Evolutionary conservation across 805 yeast genomes (phyloP).

Genomic region (Candida orba): DNA sequence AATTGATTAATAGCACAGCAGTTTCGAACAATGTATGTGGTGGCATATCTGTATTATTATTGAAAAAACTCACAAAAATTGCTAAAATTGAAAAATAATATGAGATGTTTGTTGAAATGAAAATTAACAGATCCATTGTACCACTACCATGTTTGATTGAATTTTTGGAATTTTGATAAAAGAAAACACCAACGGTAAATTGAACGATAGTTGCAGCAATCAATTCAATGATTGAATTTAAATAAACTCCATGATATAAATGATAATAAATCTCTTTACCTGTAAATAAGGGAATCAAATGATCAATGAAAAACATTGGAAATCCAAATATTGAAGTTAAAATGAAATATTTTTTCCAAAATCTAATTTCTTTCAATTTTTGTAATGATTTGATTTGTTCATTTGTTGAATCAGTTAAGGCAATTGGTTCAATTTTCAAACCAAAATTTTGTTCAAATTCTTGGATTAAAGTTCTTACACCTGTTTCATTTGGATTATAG

Average conservation of each 20-base stretch:
- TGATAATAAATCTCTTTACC: conserved; percentile 24
- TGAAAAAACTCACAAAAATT: conserved; percentile 41
- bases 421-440: conserved; percentile 38
- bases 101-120: conserved; percentile 74
- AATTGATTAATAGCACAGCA: conserved; percentile 72
- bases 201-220: conserved; percentile 53
- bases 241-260: conserved; percentile 47
- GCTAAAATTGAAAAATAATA: conserved; percentile 66
- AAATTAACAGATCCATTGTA: conserved; percentile 90
- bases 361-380: conserved; percentile 60
- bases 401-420: conserved; percentile 42
- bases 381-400: conserved; percentile 66
- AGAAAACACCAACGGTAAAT: conserved; percentile 54
- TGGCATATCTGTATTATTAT: conserved; percentile 32
- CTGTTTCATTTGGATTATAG: conserved; percentile 45
- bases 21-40: conserved; percentile 84
- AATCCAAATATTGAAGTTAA: conserved; percentile 49
- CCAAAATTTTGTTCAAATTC: conserved; percentile 12
- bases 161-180: conserved; percentile 55
- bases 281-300: conserved; percentile 38
- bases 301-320: conserved; percentile 49
- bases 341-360: conserved; percentile 58
- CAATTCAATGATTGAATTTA: conserved; percentile 58
- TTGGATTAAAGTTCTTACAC: conserved; percentile 57
- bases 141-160: conserved; percentile 65